Evolutionary conservation across 2,329 filamentous ascomycete species (phyloP).

Genomic region (Trichoderma polysporum): DNA sequence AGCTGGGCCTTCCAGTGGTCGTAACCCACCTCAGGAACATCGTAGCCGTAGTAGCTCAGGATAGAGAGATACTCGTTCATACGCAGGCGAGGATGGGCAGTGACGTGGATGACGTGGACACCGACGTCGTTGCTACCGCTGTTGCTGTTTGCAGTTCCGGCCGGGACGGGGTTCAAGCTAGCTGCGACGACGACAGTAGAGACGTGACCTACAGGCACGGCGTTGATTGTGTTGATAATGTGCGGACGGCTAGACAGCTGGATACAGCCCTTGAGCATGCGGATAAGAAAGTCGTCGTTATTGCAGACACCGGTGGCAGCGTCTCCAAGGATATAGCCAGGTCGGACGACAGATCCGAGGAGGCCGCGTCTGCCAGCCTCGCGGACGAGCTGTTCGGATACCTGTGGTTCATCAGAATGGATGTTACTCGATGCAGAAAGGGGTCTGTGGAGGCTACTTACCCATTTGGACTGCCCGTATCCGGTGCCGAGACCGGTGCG

Average conservation of each 20-base stretch:
- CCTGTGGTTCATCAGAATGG: neutral
- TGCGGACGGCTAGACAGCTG: conserved; percentile 72
- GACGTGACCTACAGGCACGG: conserved; percentile 84
- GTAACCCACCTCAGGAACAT: conserved; percentile 73
- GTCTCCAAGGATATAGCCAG: conserved; percentile 83
- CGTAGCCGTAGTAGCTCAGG: conserved; percentile 70
- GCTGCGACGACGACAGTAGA: conserved; percentile 67
- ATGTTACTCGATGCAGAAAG: neutral
- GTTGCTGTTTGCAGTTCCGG: neutral
- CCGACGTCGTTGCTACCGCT: neutral
- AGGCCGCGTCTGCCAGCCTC: conserved; percentile 79
- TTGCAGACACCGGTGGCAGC: conserved; percentile 67
- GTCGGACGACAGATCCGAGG: conserved; percentile 71
- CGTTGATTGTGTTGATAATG: conserved; percentile 85
- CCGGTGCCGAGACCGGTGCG: conserved; percentile 76
- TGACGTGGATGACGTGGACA: conserved; percentile 67
- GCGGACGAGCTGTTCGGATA: conserved; percentile 64
- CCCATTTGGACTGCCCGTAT: conserved; percentile 74
- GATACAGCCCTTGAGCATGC: conserved; percentile 83
- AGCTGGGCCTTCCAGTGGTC: conserved; percentile 33
- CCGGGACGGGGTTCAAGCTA: conserved; percentile 5
- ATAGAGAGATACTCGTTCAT: conserved; percentile 65
- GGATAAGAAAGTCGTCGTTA: conserved; percentile 87
- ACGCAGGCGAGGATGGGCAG: conserved; percentile 72
- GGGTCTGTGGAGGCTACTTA: neutral